Percentiles rank a stretch among this genome's conserved stretches.
These are phyloP conservation scores for Opeltia flavorubescens DNA, from an alignment of 495 filamentous ascomycete species.

Conservation along the genomic window DNA sequence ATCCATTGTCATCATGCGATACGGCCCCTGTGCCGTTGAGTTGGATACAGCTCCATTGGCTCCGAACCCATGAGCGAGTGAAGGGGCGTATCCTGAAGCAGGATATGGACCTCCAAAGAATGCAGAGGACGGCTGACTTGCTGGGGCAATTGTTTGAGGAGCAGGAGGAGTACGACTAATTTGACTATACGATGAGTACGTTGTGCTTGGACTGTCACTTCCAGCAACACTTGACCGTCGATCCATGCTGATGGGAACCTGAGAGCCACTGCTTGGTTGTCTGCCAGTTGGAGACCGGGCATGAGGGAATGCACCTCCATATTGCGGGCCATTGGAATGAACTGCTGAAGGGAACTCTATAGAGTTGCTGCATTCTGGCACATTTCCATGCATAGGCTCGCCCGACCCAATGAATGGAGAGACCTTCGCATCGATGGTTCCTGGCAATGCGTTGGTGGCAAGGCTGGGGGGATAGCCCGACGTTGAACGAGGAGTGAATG, in stretches of 20 bases:
- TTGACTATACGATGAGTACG: conserved; percentile 35
- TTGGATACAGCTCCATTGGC: conserved; percentile 15
- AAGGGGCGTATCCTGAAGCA: conserved; percentile 5
- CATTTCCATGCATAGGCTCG: not conserved
- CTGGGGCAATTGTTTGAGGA: conserved; percentile 8
- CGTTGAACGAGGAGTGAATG: conserved; percentile 55
- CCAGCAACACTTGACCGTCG: conserved; percentile 28
- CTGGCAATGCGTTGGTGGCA: conserved; percentile 28
- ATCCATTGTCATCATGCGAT: conserved; percentile 21
- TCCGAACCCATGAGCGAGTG: conserved; percentile 18
- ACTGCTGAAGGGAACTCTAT: conserved; percentile 10
- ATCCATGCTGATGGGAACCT: conserved; percentile 23
- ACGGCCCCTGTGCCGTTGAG: conserved; percentile 12
- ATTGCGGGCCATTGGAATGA: conserved; percentile 15
- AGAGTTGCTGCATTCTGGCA: conserved; percentile 4
- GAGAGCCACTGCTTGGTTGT: conserved; percentile 17
- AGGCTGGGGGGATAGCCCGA: conserved; percentile 30
- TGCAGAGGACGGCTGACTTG: conserved; percentile 18
- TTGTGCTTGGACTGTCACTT: conserved; percentile 41
- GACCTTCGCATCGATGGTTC: conserved; percentile 33
- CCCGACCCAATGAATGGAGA: conserved; percentile 24
- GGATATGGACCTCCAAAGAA: conserved; percentile 5
- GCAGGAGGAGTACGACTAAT: conserved; percentile 26
- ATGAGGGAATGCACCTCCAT: conserved; percentile 18
- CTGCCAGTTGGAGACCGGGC: conserved; percentile 18